A percentile compares a stretch with the other conserved stretches of the same genome.
These are phyloP conservation scores for Glebionis coronaria DNA, from an alignment of 129 eudicot genomes.

Conservation along the genomic window DNA sequence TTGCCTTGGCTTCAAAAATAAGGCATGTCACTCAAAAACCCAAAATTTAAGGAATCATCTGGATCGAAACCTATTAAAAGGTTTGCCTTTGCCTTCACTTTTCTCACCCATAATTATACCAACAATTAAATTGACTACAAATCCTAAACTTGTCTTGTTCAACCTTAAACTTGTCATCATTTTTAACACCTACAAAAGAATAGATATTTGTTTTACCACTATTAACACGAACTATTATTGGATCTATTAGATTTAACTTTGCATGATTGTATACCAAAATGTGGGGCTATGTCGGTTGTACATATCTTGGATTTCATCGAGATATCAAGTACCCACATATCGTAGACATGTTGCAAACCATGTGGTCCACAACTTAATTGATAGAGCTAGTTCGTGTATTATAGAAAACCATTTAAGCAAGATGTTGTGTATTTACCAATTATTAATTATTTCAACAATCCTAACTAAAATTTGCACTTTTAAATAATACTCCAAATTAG, in stretches of 20 bases:
- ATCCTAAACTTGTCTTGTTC: constrained; percentile 22
- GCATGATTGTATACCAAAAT: constrained; percentile 10
- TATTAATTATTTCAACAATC: constrained; percentile 15
- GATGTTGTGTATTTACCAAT: constrained; percentile 15
- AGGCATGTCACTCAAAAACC: constrained; percentile 24
- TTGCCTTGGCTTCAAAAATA: constrained; percentile 47
- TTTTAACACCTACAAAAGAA: background rate
- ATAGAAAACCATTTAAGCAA: constrained; percentile 8
- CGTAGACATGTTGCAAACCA: constrained; percentile 4
- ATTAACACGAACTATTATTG: background rate
- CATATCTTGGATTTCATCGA: constrained; percentile 18
- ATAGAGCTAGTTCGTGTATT: constrained; percentile 4
- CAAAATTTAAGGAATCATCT: constrained; percentile 14
- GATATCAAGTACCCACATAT: constrained; percentile 11
- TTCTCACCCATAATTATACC: constrained; percentile 52
- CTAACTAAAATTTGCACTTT: constrained; percentile 18
- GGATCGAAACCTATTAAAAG: background rate
- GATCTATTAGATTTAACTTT: background rate
- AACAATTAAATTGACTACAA: constrained; percentile 21
- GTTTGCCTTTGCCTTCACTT: constrained; percentile 45
- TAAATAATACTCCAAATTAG: background rate
- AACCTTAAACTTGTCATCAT: constrained; percentile 12
- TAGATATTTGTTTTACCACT: background rate
- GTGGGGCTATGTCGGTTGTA: background rate
- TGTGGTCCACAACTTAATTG: constrained; percentile 19